Evolutionary conservation across 2,329 filamentous ascomycete species (phyloP).

Genomic region (Pezicula rhizophila): DNA sequence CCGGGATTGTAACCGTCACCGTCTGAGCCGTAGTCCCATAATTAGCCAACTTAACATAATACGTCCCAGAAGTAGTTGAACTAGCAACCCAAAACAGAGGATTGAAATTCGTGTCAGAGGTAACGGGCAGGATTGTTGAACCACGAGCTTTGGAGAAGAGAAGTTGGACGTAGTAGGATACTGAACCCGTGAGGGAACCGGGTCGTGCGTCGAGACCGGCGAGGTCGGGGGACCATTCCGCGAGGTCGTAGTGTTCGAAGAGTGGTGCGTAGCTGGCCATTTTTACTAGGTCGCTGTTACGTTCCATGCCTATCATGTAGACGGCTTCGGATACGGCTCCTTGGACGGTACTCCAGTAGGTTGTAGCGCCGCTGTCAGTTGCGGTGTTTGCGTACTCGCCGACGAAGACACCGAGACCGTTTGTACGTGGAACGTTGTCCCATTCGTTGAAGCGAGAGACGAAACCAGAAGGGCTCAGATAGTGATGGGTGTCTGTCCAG

Average conservation of each 20-base stretch:
- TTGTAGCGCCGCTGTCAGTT: constrained; percentile 4
- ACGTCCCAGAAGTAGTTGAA: constrained; percentile 27
- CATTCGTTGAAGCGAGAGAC: constrained; percentile 12
- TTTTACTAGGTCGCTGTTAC: constrained; percentile 12
- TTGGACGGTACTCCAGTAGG: constrained; percentile 9
- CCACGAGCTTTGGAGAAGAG: constrained; percentile 40
- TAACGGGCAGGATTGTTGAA: constrained; percentile 38
- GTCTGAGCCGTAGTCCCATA: constrained; percentile 39
- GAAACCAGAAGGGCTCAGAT: constrained; percentile 10
- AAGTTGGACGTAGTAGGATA: constrained; percentile 16
- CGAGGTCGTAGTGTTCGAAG: constrained; percentile 27
- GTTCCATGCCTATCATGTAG: constrained; percentile 13
- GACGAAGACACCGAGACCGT: constrained; percentile 8
- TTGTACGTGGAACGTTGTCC: constrained; percentile 12
- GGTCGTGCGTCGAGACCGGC: constrained; percentile 11
- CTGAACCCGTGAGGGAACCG: constrained; percentile 6
- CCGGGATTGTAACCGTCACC: constrained; percentile 23
- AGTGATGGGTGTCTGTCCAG: constrained; percentile 15
- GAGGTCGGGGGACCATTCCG: constrained; percentile 17
- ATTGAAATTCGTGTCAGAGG: constrained; percentile 27
- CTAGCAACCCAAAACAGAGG: constrained; percentile 43
- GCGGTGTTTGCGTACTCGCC: constrained; percentile 14
- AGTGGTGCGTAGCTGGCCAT: constrained; percentile 21
- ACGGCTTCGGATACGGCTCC: constrained; percentile 10
- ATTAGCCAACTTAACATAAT: constrained; percentile 44